Conservation (phyloP, 2,329 filamentous ascomycete genomes). For the Lecanosticta acicola region DNA sequence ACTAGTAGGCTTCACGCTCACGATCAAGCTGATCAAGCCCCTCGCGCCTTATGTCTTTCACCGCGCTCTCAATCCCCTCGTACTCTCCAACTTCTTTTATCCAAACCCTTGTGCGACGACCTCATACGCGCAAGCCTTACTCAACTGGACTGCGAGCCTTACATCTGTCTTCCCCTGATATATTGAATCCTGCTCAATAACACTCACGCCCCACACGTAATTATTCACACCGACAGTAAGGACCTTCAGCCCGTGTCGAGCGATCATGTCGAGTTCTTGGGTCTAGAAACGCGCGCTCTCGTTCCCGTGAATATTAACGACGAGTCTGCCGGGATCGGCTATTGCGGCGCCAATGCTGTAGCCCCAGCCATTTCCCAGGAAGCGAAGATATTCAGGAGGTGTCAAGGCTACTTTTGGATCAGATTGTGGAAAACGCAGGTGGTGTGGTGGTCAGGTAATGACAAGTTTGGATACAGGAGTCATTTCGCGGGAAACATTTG, state of each 20-base stretch:
- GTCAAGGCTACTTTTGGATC: slow-evolving; percentile 26
- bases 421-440: slow-evolving; percentile 27
- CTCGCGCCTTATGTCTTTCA: slow-evolving; percentile 34
- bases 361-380: slow-evolving; percentile 45
- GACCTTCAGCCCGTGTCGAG: slow-evolving; percentile 37
- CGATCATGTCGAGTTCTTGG: slow-evolving; percentile 43
- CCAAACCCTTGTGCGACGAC: slow-evolving; percentile 40
- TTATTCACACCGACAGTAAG: slow-evolving; percentile 44
- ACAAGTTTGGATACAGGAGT: slow-evolving; percentile 28
- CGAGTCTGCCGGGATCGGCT: slow-evolving; percentile 34
- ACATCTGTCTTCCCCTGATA: slow-evolving; percentile 33
- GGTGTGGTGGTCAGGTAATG: slow-evolving; percentile 21
- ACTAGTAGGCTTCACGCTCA: slow-evolving; percentile 35
- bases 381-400: slow-evolving; percentile 39
- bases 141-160: slow-evolving; percentile 29
- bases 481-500: slow-evolving; percentile 13
- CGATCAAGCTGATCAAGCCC: slow-evolving; percentile 39
- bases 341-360: slow-evolving; percentile 42
- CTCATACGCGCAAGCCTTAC: slow-evolving; percentile 35
- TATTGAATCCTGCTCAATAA: slow-evolving; percentile 42
- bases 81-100: slow-evolving; percentile 27
- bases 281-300: slow-evolving; percentile 44
- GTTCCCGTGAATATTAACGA: slow-evolving; percentile 45
- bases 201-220: slow-evolving; percentile 43
- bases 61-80: slow-evolving; percentile 29